phyloP scores from a whole-genome alignment of 202 grass and related monocot genomes.

The Bolboschoenoplectus hybrid region DNA sequence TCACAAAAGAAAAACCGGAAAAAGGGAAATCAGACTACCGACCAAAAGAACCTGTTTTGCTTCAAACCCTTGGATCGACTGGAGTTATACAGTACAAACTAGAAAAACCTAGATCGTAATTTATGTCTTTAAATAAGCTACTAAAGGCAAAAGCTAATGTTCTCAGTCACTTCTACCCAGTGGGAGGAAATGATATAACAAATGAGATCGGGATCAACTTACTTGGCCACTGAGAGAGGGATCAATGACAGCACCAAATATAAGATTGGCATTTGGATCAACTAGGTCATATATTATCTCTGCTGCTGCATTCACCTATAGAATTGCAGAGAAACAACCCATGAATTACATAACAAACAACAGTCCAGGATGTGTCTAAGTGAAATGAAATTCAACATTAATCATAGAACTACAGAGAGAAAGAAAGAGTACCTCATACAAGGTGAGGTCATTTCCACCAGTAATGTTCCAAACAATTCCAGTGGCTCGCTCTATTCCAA shows the following conservation, averaged over 20 bases:
- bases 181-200: background rate
- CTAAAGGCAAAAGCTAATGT: background rate
- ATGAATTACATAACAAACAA: slow-evolving; percentile 33
- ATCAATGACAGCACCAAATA: slow-evolving; percentile 98
- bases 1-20: background rate
- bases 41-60: slow-evolving; percentile 15
- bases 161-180: background rate
- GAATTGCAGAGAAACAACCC: slow-evolving; percentile 30
- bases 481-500: slow-evolving; percentile 98
- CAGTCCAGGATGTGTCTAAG: background rate
- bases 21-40: background rate
- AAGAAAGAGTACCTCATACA: slow-evolving; percentile 74
- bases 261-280: slow-evolving; percentile 98
- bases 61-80: background rate
- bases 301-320: slow-evolving; percentile 93
- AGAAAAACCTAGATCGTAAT: background rate
- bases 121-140: background rate
- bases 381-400: background rate
- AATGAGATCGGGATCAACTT: slow-evolving; percentile 47
- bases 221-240: slow-evolving; percentile 87
- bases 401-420: slow-evolving; percentile 34
- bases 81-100: background rate
- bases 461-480: slow-evolving; percentile 99
- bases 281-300: slow-evolving; percentile 99
- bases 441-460: slow-evolving; percentile 85